Base-by-base conservation (phyloP, 768 basidiomycete genomes). In the Mrakia blollopis region DNA sequence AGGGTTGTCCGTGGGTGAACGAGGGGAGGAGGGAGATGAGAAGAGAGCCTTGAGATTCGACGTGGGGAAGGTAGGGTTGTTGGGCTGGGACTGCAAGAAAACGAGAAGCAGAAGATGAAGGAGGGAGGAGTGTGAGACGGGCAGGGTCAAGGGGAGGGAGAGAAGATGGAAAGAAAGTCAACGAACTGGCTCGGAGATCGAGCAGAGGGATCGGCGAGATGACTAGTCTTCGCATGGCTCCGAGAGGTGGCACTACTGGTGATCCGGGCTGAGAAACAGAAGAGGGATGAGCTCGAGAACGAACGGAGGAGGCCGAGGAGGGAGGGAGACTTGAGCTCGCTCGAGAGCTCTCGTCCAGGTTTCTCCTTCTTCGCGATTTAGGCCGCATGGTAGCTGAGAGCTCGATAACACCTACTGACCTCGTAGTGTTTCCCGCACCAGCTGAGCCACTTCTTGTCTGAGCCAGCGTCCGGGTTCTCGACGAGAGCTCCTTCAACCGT, bases 361-460 rank as follows among this genome's bases (percentile, higher is more conserved):
- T n/a, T n/a, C n/a, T n/a, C n/a, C n/a, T n/a, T n/a, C n/a, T n/a
- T n/a, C n/a, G n/a, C n/a, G n/a, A n/a, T n/a, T n/a, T n/a, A n/a
- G n/a, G n/a, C n/a, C n/a, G n/a, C n/a, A n/a, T n/a, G n/a, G n/a
- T n/a, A n/a, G n/a, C n/a, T n/a, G n/a, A n/a, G n/a, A n/a, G n/a
- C n/a, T n/a, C n/a, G n/a, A n/a, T n/a, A n/a, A n/a, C 44, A 44
- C 2, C 3, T 1, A 50, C 60, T 39, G 9, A 73, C 72, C 72
- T 73, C 72, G 52, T 75, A 75, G 50, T 75, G 74, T 54, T 75
- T 75, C 23, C 74, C 74, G 32, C 74, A 75, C 74, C 74, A 75
- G 28, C 65, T 50, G 8, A 54, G 44, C 74, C 74, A 75, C 23
- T 69, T 21, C 23, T 14, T 65, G 25, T 67, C 62, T 5, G 16